phyloP scores from a whole-genome alignment of 2,329 filamentous ascomycete species.

The Trichoderma breve region DNA sequence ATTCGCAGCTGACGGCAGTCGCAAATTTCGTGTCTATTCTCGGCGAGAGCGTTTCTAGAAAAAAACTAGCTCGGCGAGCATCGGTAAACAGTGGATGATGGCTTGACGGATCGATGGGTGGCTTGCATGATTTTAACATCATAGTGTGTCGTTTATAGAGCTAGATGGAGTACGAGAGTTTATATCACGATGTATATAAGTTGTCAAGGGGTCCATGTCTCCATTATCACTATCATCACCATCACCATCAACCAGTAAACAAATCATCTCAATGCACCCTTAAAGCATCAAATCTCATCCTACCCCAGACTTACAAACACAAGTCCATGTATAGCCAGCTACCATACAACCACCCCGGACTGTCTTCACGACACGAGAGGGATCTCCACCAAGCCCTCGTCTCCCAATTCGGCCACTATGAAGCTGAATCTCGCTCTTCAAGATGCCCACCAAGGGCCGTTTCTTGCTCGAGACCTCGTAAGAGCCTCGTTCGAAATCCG shows the following conservation, averaged over 20 bases:
- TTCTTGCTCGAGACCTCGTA: neutral
- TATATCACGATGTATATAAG: neutral
- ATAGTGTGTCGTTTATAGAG: neutral
- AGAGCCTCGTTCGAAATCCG: slow-evolving; percentile 8
- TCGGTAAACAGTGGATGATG: neutral
- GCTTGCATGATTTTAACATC: neutral
- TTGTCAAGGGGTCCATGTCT: neutral
- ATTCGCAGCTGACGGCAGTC: neutral
- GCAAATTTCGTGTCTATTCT: neutral
- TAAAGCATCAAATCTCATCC: neutral
- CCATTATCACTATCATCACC: neutral
- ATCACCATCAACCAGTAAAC: neutral
- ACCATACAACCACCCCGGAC: neutral
- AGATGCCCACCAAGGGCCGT: slow-evolving; percentile 3
- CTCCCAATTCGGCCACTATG: slow-evolving; percentile 2
- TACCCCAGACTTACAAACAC: neutral
- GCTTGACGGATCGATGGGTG: neutral
- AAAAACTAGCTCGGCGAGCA: neutral
- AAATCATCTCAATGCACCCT: neutral
- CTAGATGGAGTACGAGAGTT: neutral
- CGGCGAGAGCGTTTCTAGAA: slow-evolving; percentile 5
- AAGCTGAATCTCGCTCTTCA: slow-evolving; percentile 13
- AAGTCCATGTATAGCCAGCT: neutral
- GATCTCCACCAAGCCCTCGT: slow-evolving; percentile 5
- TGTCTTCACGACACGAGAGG: slow-evolving; percentile 1